Base-by-base conservation (phyloP, 768 basidiomycete species). In the Fomitopsis pulvina region DNA sequence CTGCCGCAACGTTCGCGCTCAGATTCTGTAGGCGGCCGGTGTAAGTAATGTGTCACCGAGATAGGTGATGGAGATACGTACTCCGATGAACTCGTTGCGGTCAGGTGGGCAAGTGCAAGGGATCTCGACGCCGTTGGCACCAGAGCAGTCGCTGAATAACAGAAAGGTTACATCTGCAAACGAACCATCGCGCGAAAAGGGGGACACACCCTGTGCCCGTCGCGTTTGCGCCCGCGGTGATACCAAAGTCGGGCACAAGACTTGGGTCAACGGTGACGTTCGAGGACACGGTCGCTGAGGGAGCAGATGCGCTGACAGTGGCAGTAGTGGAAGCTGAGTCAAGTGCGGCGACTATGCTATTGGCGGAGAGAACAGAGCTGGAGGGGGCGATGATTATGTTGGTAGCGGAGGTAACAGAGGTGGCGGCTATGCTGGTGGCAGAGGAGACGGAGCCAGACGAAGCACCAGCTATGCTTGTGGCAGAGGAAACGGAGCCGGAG, bases 91-190 rank as follows among this genome's bases (percentile, higher is more conserved):
- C 18, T 45, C 41, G 41, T 50, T 54, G 43, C 66, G 66, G 38
- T 52, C 53, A 1, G 72, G 72, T 14, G 72, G 72, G 61, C 72
- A 74, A 16, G 53, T 18, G 62, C 72, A 74, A 7, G 72, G 72
- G 34, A 74, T 63, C 58, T 66, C 62, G 62, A 71, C 29, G 21
- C 62, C 64, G 41, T 65, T 63, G 21, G 65, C 52, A 10, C 69
- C 69, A 51, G 68, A 65, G 52, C 69, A 71, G 57, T 71, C 58
- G 14, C 68, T 66, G n/a, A 60, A 63, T 57, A 21, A 8, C 26
- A n/a, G 12, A 8, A 50, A 20, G 14, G 14, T 26, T 24, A 41
- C 12, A 14, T 0, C 11, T 37, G 22, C n/a, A 12, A 18, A 25
- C n/a, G 18, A 38, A 37, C 20, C 10, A 20, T 26, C 18, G 29